Conservation (phyloP, 2,329 filamentous ascomycete genomes). For the Sporothrix sp. region DNA sequence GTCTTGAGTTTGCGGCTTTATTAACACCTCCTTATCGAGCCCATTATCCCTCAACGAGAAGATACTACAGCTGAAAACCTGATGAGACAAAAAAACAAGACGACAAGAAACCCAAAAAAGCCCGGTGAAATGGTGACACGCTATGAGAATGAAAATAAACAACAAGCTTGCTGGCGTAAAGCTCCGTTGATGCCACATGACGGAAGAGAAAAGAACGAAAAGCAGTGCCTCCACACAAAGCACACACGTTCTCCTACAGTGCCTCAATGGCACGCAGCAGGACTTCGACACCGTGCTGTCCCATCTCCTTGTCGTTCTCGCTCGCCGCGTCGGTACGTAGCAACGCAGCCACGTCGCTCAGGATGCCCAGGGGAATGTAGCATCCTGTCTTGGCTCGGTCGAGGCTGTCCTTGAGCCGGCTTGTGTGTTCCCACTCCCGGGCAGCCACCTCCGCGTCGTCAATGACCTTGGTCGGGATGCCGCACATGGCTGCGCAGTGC, state of each 20-base stretch:
- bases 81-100: background rate
- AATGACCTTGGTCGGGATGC: slow-evolving; percentile 74
- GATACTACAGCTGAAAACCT: too few relatives aligned
- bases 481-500: slow-evolving; percentile 98
- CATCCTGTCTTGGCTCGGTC: slow-evolving; percentile 70
- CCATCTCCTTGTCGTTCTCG: slow-evolving; percentile 33
- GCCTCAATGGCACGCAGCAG: slow-evolving; percentile 51
- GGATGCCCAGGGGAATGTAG: slow-evolving; percentile 73
- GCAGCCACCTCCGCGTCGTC: slow-evolving; percentile 81
- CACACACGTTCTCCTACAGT: slow-evolving; percentile 29
- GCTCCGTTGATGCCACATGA: background rate
- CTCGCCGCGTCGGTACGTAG: slow-evolving; percentile 40
- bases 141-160: background rate
- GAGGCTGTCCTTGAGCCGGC: slow-evolving; percentile 75
- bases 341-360: slow-evolving; percentile 78
- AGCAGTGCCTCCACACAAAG: background rate
- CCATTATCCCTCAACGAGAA: too few relatives aligned
- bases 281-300: slow-evolving; percentile 46
- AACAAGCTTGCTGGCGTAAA: background rate
- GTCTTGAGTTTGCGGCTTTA: too few relatives aligned
- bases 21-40: too few relatives aligned
- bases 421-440: slow-evolving; percentile 90
- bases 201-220: background rate
- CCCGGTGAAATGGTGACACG: background rate
- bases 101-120: too few relatives aligned